Evolutionary conservation across 2,329 filamentous ascomycete genomes (phyloP).

Genomic region (Graphiopsis chlorocephala): DNA sequence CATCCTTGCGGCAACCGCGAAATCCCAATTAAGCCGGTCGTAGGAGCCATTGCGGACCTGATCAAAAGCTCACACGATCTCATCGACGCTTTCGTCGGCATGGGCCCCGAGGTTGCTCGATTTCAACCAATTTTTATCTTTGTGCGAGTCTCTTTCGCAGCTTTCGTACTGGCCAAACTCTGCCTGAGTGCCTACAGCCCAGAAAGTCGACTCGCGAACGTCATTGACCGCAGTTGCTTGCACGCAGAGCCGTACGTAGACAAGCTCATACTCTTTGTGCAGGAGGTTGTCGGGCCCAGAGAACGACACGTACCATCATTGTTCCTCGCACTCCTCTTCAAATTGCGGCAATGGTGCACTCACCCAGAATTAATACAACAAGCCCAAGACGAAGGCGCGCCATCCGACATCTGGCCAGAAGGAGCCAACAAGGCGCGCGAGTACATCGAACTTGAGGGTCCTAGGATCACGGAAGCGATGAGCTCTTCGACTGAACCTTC

Average conservation of each 20-base stretch:
- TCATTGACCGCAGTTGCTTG: slow-evolving; percentile 67
- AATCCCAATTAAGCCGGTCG: slow-evolving; percentile 55
- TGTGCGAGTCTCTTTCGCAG: slow-evolving; percentile 68
- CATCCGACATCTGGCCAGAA: slow-evolving; percentile 15
- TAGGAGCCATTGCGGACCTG: slow-evolving; percentile 65
- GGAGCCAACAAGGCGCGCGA: slow-evolving; percentile 14
- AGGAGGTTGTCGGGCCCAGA: slow-evolving; percentile 53
- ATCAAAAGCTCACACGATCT: slow-evolving; percentile 64
- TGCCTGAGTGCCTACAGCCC: slow-evolving; percentile 65
- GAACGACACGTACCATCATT: slow-evolving; percentile 27
- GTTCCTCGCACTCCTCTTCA: slow-evolving; percentile 31
- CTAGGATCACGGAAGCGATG: slow-evolving; percentile 1
- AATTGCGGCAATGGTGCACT: slow-evolving; percentile 32
- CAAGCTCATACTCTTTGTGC: slow-evolving; percentile 66
- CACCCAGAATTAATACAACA: slow-evolving; percentile 25
- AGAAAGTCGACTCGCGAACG: slow-evolving; percentile 64
- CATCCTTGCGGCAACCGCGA: slow-evolving; percentile 40
- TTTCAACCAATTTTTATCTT: slow-evolving; percentile 69
- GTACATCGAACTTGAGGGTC: background rate
- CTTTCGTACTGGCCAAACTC: slow-evolving; percentile 71
- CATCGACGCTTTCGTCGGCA: slow-evolving; percentile 62
- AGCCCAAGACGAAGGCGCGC: slow-evolving; percentile 6
- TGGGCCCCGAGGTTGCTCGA: slow-evolving; percentile 59
- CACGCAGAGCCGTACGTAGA: slow-evolving; percentile 66
- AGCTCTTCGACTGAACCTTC: slow-evolving; percentile 7